Conservation (phyloP, 768 basidiomycete genomes). For the Artomyces pyxidatus region DNA sequence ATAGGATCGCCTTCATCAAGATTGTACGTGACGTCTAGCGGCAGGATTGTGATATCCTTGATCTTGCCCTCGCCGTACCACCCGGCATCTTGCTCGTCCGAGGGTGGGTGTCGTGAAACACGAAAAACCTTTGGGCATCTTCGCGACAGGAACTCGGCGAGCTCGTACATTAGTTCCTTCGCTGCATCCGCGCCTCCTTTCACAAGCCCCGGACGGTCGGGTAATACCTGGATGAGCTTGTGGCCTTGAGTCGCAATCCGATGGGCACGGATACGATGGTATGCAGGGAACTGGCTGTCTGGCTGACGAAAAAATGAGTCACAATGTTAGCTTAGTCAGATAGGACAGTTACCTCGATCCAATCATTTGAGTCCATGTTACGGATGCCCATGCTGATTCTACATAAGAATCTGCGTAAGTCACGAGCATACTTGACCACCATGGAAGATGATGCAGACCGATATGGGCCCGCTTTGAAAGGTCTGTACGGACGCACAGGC, state of each 20-base stretch:
- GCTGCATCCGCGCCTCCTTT: constrained; percentile 41
- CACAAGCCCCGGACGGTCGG: constrained; percentile 32
- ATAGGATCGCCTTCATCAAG: constrained; percentile 50
- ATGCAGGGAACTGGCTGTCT: constrained; percentile 46
- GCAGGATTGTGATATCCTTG: constrained; percentile 41
- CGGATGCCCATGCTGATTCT: constrained; percentile 68
- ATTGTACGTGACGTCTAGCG: constrained; percentile 40
- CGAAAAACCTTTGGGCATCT: background rate
- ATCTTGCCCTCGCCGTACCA: constrained; percentile 32
- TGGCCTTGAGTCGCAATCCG: constrained; percentile 37
- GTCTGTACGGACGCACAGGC: constrained; percentile 55
- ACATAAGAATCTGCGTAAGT: too few species aligned
- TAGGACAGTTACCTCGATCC: constrained; percentile 51
- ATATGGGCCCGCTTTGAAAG: constrained; percentile 55
- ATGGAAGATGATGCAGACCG: constrained; percentile 37
- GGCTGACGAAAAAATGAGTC: constrained; percentile 29
- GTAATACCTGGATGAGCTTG: constrained; percentile 53
- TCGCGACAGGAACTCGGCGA: constrained; percentile 42
- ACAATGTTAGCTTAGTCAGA: background rate
- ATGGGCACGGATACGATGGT: constrained; percentile 50
- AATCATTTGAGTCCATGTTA: constrained; percentile 59
- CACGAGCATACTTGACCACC: too few species aligned
- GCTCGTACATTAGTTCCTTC: constrained; percentile 58
- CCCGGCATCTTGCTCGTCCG: background rate
- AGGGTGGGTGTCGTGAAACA: constrained; percentile 9